Conservation (phyloP, 768 basidiomycete species). For the Podaxis pistillaris region DNA sequence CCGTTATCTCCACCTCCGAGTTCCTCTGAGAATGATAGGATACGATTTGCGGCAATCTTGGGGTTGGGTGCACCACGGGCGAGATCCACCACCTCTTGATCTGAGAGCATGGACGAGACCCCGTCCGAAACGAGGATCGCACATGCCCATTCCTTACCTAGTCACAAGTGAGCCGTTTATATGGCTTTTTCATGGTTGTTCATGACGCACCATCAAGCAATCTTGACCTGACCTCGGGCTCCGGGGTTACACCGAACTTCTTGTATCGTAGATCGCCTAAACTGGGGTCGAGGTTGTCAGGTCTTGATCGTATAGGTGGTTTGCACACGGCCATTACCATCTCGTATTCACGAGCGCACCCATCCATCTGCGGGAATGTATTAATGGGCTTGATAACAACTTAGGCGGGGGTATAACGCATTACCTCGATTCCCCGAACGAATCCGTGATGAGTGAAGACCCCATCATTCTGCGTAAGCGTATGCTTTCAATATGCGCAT, state of each 20-base stretch:
- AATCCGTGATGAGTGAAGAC: slow-evolving; percentile 85
- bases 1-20: slow-evolving; percentile 89
- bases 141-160: slow-evolving; percentile 84
- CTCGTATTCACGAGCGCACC: slow-evolving; percentile 91
- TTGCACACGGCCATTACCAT: slow-evolving; percentile 48
- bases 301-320: not conserved
- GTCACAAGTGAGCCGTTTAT: not conserved
- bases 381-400: slow-evolving; percentile 10
- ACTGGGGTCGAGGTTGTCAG: slow-evolving; percentile 35
- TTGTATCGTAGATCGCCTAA: slow-evolving; percentile 90
- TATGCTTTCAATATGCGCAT: slow-evolving; percentile 80
- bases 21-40: slow-evolving; percentile 85
- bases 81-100: slow-evolving; percentile 93
- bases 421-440: slow-evolving; percentile 89
- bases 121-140: slow-evolving; percentile 92
- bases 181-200: not conserved
- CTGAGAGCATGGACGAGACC: slow-evolving; percentile 85
- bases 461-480: slow-evolving; percentile 89
- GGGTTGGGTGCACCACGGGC: slow-evolving; percentile 72
- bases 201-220: slow-evolving; percentile 63
- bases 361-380: slow-evolving; percentile 71
- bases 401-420: slow-evolving; percentile 12
- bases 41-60: slow-evolving; percentile 75
- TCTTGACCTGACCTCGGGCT: slow-evolving; percentile 81
- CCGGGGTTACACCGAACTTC: slow-evolving; percentile 87